Evolutionary conservation across 1,284 basidiomycete genomes (phyloP).

Genomic region (Singerocomus rubriflavus): DNA sequence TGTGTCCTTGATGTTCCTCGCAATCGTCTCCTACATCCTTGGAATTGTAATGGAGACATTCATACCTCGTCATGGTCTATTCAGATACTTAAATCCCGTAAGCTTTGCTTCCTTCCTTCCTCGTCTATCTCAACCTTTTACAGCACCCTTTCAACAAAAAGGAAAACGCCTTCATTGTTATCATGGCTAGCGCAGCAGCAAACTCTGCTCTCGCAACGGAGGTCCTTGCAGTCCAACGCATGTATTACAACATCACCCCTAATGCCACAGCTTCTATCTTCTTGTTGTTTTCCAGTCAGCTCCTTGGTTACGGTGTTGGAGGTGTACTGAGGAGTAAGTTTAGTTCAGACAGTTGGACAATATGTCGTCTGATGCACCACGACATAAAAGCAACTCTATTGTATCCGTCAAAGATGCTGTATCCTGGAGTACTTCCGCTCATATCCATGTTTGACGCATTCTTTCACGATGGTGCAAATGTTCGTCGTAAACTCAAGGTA

Average conservation of each 20-base stretch:
- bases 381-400: slow-evolving; percentile 43
- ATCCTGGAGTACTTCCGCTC: slow-evolving; percentile 51
- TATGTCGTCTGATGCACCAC: slow-evolving; percentile 14
- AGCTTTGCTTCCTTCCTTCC: slow-evolving; percentile 10
- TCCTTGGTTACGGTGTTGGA: slow-evolving; percentile 59
- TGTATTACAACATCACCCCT: slow-evolving; percentile 54
- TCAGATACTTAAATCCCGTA: slow-evolving; percentile 57
- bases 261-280: slow-evolving; percentile 54
- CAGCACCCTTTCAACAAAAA: slow-evolving; percentile 44
- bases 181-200: slow-evolving; percentile 66
- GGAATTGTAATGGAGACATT: slow-evolving; percentile 41
- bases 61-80: slow-evolving; percentile 47
- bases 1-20: slow-evolving; percentile 53
- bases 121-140: slow-evolving; percentile 10
- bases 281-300: slow-evolving; percentile 58
- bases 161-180: slow-evolving; percentile 62
- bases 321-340: slow-evolving; percentile 52
- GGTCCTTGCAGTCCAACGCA: slow-evolving; percentile 60
- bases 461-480: slow-evolving; percentile 46
- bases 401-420: slow-evolving; percentile 67
- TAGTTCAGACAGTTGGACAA: slow-evolving; percentile 7
- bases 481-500: slow-evolving; percentile 42
- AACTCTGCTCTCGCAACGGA: slow-evolving; percentile 64
- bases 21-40: slow-evolving; percentile 41
- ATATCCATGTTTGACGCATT: slow-evolving; percentile 57